Base-by-base conservation (phyloP, 2,329 filamentous ascomycete genomes). In the Trichothecium roseum region DNA sequence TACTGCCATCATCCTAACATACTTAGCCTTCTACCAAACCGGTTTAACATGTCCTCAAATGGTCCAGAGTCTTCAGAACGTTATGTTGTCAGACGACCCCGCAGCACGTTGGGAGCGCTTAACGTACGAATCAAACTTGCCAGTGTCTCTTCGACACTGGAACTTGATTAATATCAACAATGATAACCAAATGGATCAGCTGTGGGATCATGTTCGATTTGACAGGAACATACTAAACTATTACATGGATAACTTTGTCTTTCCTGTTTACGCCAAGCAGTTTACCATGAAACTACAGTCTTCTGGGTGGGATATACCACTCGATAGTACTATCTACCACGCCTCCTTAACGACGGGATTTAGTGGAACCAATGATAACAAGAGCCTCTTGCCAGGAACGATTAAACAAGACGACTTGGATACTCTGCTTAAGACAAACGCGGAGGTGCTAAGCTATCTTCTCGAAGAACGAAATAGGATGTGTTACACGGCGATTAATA, bases 361-460 rank as follows among this genome's bases (percentile, higher is more conserved):
- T 48, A 81, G 74, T 7, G 81, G 81, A 0, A 85, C 81, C 0
- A 84, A 82, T 30, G 81, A 85, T 46, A 75, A 72, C 17, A 62
- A 68, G 28, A 58, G 55, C 0, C 60, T 81, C 18, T 52, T 84
- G 0, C 80, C 81, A 0, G 50, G 75, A 14, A 75, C 64, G 0
- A 74, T 84, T 15, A 51, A 59, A 15, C 78, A 84, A 34, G 54
- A 71, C 0, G 78, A 85, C 39, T 60, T 85, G 0, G 54, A 61
- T 0, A 52, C 60, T 0, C 60, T 82, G 0, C 46, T 54, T 0
- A 72, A 80, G 32, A 82, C 77, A 0, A 81, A 78, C 38, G 76
- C 77, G 0, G 68, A 78, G 31, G 78, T 83, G 0, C 51, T 81
- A 0, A 67, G 60, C 0, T 77, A 78, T 38, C 54, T 82, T 0